phyloP scores from a whole-genome alignment of 2,329 filamentous ascomycete species.

The Exophiala spinifera region DNA sequence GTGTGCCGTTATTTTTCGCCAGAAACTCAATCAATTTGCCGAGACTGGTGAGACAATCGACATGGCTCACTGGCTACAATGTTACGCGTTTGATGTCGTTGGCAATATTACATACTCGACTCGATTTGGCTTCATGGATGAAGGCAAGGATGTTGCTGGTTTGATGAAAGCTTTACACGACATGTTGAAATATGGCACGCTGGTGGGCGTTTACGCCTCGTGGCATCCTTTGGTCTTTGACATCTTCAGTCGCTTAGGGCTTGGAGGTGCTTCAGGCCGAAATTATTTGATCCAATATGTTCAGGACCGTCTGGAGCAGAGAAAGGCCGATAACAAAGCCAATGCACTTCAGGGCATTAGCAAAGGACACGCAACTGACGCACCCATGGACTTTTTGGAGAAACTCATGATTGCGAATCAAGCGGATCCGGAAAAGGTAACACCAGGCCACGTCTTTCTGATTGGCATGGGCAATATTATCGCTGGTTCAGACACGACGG shows the following conservation, averaged over 20 bases:
- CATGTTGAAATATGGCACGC: conserved; percentile 37
- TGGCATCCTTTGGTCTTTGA: conserved; percentile 39
- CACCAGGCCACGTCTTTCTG: conserved; percentile 39
- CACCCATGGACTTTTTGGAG: conserved; percentile 41
- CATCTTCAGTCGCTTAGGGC: conserved; percentile 31
- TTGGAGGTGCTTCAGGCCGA: conserved; percentile 34
- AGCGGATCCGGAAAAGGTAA: conserved; percentile 44
- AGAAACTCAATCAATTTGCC: conserved; percentile 40
- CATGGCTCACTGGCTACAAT: conserved; percentile 63
- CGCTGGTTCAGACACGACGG: conserved; percentile 25
- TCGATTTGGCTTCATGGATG: conserved; percentile 70
- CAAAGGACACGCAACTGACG: conserved; percentile 10
- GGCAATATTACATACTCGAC: conserved; percentile 51
- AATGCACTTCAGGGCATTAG: conserved; percentile 1
- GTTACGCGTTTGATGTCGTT: conserved; percentile 75
- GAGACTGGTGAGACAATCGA: conserved; percentile 35
- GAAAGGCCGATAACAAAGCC: conserved; percentile 27
- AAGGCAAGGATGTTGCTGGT: conserved; percentile 66
- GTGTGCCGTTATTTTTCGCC: conserved; percentile 43
- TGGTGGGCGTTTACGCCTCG: conserved; percentile 43
- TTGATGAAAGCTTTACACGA: conserved; percentile 35
- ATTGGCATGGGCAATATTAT: conserved; percentile 34
- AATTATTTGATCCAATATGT: conserved; percentile 36
- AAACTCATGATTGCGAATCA: conserved; percentile 43
- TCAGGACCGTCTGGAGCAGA: conserved; percentile 33